Percentiles rank a stretch among this genome's conserved stretches.
phyloP scores from a whole-genome alignment of 306 rosid species.

The Prunus mira region DNA sequence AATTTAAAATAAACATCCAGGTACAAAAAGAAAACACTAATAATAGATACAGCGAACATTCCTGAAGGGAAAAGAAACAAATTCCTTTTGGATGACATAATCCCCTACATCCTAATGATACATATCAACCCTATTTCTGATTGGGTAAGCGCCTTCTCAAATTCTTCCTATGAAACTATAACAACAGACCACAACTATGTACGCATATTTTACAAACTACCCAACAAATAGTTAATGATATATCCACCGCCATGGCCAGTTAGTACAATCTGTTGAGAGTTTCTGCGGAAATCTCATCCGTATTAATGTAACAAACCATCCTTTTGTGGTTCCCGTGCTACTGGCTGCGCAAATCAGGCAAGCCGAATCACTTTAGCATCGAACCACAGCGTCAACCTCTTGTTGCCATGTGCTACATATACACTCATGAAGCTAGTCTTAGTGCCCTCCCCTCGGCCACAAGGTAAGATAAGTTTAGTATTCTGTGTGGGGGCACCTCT shows the following conservation, averaged over 20 bases:
- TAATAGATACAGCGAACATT: background rate
- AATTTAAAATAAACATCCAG: background rate
- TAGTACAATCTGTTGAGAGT: constrained; percentile 4
- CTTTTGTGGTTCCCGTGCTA: background rate
- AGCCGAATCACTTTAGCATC: background rate
- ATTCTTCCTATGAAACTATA: background rate
- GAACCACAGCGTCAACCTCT: background rate
- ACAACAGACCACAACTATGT: background rate
- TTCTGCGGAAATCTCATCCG: background rate
- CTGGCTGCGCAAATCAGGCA: background rate
- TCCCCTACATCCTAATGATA: background rate
- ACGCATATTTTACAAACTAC: background rate
- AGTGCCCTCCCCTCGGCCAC: background rate
- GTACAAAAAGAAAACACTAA: background rate
- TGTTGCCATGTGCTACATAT: background rate
- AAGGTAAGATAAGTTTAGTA: background rate
- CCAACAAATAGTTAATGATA: background rate
- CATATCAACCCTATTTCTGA: constrained; percentile 6
- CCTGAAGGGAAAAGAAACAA: background rate
- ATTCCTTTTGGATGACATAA: constrained; percentile 6
- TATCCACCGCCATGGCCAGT: background rate
- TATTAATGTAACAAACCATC: background rate
- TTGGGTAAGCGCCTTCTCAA: background rate
- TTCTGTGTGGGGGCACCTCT: constrained; percentile 8
- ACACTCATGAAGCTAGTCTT: background rate